Percentiles rank a stretch among this genome's conserved stretches.
Conservation (phyloP, 164 flowering plant species). For the Annona cherimola region DNA sequence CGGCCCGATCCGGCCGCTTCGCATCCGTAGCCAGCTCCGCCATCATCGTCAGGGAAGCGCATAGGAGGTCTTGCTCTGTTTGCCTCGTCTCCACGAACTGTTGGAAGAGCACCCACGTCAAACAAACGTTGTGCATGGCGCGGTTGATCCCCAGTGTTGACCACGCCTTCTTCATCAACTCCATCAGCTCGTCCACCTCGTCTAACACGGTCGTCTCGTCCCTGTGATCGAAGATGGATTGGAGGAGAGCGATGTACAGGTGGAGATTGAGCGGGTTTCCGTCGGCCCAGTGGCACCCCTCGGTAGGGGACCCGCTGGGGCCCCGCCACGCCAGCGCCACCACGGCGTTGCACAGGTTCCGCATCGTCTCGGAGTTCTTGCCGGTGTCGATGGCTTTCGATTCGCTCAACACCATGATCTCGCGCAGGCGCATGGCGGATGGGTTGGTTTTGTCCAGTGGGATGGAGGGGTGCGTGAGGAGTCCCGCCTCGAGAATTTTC, state of each 20-base stretch:
- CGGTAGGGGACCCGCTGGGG: conserved; percentile 42
- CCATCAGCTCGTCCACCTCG: conserved; percentile 83
- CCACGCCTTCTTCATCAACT: conserved; percentile 96
- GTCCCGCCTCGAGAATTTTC: conserved; percentile 67
- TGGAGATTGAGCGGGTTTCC: conserved; percentile 78
- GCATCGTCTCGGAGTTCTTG: conserved; percentile 72
- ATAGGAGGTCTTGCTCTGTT: conserved; percentile 60
- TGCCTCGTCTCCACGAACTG: conserved; percentile 64
- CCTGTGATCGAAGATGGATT: conserved; percentile 61
- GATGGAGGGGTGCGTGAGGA: conserved; percentile 59
- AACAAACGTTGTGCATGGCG: conserved; percentile 61
- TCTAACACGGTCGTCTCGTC: conserved; percentile 80
- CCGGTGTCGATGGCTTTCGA: conserved; percentile 59
- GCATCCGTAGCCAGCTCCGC: conserved; percentile 67
- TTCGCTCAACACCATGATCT: conserved; percentile 44
- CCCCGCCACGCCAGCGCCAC: conserved; percentile 66
- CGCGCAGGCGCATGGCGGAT: conserved; percentile 46
- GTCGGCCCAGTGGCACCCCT: conserved; percentile 90
- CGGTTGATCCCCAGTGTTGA: conserved; percentile 58
- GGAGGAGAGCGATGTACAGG: conserved; percentile 60
- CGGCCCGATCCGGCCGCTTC: conserved; percentile 48
- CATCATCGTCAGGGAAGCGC: conserved; percentile 62
- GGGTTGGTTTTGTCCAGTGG: conserved; percentile 51
- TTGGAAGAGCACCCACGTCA: conserved; percentile 78
- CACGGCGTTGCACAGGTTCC: conserved; percentile 52